phyloP scores from a whole-genome alignment of 2,329 filamentous ascomycete species.

The Penicillium fuscoglaucum region DNA sequence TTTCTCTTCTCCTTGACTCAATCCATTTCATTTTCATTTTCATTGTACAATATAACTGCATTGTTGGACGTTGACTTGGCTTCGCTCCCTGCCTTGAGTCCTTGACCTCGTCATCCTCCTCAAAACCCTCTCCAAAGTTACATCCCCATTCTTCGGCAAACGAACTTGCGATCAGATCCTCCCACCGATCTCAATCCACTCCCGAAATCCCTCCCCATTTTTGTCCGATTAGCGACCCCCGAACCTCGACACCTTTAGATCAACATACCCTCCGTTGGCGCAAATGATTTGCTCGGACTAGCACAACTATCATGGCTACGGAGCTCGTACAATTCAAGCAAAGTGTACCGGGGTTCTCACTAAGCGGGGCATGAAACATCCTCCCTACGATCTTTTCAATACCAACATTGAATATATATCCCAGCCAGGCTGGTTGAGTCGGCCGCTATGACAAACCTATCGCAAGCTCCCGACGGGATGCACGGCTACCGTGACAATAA shows the following conservation, averaged over 20 bases:
- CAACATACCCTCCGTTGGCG: not conserved
- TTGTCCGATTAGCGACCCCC: not conserved
- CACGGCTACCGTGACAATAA: slow-evolving; percentile 29
- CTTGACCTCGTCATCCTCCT: not conserved
- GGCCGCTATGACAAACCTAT: slow-evolving; percentile 17
- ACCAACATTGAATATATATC: not conserved
- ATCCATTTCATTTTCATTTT: not conserved
- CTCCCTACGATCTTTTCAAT: not conserved
- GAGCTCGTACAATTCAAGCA: slow-evolving; percentile 10
- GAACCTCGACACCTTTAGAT: not conserved
- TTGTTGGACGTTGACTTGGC: not conserved
- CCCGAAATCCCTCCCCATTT: too few relatives aligned
- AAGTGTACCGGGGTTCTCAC: slow-evolving; percentile 8
- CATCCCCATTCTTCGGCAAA: slow-evolving; percentile 14
- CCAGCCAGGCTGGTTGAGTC: not conserved
- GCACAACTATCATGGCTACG: slow-evolving; percentile 18
- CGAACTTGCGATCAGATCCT: slow-evolving; percentile 9
- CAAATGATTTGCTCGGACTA: slow-evolving; percentile 7
- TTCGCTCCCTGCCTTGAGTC: not conserved
- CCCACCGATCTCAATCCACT: not conserved
- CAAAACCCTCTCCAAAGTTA: not conserved
- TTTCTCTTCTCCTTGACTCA: not conserved
- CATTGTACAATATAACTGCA: not conserved
- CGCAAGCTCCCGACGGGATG: slow-evolving; percentile 30
- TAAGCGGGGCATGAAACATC: slow-evolving; percentile 6